These are phyloP conservation scores for Hebeloma cylindrosporum DNA, from an alignment of 768 basidiomycete genomes.

Conservation along the genomic window DNA sequence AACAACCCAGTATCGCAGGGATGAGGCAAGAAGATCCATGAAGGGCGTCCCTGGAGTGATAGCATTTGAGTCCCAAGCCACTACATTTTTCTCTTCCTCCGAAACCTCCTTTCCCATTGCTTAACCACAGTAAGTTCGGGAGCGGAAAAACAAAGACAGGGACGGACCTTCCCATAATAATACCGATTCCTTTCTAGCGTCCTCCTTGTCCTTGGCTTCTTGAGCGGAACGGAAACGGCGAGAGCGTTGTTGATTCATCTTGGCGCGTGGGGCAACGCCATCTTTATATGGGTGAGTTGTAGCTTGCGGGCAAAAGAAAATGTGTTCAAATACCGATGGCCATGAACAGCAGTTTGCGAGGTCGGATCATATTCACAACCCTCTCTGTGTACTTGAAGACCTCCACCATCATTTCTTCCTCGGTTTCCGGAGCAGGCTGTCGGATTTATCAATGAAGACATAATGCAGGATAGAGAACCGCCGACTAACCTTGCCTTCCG, in stretches of 20 bases:
- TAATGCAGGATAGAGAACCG: neutral
- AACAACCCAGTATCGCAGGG: constrained; percentile 94
- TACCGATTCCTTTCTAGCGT: constrained; percentile 80
- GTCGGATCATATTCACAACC: constrained; percentile 95
- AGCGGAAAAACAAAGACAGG: neutral
- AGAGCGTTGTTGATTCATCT: constrained; percentile 99
- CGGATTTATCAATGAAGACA: neutral
- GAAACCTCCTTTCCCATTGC: constrained; percentile 90
- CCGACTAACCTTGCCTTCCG: constrained; percentile 81
- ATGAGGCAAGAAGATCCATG: constrained; percentile 88
- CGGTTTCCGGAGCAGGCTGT: constrained; percentile 95
- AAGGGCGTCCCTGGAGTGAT: constrained; percentile 99
- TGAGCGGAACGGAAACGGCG: constrained; percentile 93
- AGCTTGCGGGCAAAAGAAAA: constrained; percentile 93
- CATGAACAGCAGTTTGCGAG: constrained; percentile 95
- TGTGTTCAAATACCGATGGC: constrained; percentile 84
- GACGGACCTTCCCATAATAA: constrained; percentile 79
- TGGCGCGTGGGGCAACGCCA: constrained; percentile 96
- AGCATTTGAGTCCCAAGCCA: constrained; percentile 96
- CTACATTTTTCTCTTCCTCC: constrained; percentile 82
- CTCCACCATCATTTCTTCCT: constrained; percentile 99
- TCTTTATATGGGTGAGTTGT: constrained; percentile 61
- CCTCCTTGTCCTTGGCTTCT: constrained; percentile 93
- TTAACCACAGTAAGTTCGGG: constrained; percentile 26
- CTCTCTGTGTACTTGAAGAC: constrained; percentile 96